Evolutionary conservation across 768 basidiomycete species (phyloP).

Genomic region (Kondoa subrosea): DNA sequence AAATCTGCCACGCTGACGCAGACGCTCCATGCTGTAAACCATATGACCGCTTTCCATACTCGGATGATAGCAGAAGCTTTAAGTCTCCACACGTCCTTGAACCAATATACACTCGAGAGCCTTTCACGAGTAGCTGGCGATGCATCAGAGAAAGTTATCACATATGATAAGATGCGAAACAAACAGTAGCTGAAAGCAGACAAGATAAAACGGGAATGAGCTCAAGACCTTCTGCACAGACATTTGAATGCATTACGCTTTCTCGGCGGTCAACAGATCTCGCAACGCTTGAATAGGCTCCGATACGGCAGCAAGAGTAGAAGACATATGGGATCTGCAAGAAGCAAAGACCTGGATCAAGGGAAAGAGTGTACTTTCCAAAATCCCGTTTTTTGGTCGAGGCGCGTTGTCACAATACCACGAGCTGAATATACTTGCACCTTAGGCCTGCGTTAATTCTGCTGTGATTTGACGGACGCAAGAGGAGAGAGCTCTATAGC

Average conservation of each 20-base stretch:
- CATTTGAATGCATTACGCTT: neutral
- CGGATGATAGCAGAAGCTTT: constrained; percentile 3
- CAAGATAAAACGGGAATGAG: neutral
- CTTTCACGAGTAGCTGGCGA: neutral
- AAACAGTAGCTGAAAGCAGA: neutral
- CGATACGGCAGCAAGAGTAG: neutral
- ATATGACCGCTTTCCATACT: constrained; percentile 7
- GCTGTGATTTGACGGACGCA: too few relatives aligned
- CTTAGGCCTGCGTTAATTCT: too few relatives aligned
- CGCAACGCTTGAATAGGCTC: neutral
- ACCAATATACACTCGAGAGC: constrained; percentile 15
- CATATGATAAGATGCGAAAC: neutral
- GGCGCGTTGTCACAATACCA: too few relatives aligned
- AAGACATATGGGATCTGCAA: too few relatives aligned
- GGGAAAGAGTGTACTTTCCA: too few relatives aligned
- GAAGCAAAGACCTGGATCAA: too few relatives aligned
- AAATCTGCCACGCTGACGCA: constrained; percentile 8
- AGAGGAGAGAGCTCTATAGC: too few relatives aligned
- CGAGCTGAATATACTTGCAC: too few relatives aligned
- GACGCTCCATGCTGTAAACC: constrained; percentile 1
- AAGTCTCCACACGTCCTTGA: constrained; percentile 14
- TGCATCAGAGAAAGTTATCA: neutral
- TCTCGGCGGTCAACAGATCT: neutral
- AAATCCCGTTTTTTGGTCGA: too few relatives aligned
- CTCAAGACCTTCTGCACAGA: neutral